These are phyloP conservation scores for Mortierella sp. DNA, from an alignment of 371 early-diverging fungal genomes.

Conservation along the genomic window DNA sequence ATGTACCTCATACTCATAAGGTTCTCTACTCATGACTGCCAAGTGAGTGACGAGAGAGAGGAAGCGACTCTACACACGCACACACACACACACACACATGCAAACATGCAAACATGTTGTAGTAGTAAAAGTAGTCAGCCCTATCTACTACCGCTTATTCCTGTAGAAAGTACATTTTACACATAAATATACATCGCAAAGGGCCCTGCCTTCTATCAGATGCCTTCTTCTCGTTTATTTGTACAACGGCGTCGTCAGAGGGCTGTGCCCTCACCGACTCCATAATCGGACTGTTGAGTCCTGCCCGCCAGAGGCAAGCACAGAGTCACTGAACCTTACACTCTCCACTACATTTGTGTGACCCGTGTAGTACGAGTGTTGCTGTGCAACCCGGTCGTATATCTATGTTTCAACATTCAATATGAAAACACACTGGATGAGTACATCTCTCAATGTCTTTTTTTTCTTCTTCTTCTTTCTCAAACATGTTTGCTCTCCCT, in stretches of 20 bases:
- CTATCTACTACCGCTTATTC: no score
- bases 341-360: constrained; percentile 64
- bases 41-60: background rate
- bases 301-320: constrained; percentile 68
- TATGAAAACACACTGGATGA: background rate
- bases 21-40: background rate
- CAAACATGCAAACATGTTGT: no score
- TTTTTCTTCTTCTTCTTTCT: background rate
- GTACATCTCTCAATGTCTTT: background rate
- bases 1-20: background rate
- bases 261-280: constrained; percentile 46
- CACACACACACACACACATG: no score
- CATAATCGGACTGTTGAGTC: constrained; percentile 72
- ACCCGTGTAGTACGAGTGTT: constrained; percentile 65
- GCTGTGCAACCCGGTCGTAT: constrained; percentile 72
- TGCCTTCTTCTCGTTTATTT: background rate
- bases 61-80: no score
- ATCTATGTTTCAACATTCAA: constrained; percentile 50
- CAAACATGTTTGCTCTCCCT: background rate
- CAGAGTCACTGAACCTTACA: constrained; percentile 64
- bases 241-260: background rate
- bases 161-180: no score
- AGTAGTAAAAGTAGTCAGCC: no score
- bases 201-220: background rate
- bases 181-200: no score